Evolutionary conservation across 257 asterid species (phyloP), one percentile per base, ranked within the genome.

Genomic region (Linaria vulgaris): DNA sequence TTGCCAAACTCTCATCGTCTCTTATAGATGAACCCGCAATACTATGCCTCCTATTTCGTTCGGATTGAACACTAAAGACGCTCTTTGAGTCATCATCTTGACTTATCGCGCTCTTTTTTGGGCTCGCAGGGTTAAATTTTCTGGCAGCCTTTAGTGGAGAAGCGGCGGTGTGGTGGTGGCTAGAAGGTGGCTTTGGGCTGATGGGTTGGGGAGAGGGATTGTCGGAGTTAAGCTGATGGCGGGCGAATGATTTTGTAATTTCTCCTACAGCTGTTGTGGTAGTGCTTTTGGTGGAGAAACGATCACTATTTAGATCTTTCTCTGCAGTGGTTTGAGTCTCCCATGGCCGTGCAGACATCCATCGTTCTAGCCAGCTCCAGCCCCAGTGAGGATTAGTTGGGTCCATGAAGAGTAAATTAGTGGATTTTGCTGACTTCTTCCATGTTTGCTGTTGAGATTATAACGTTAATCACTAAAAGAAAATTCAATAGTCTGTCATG

Each of bases 311-410:
- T 3, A 46, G 71, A 67, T 82, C 96, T 74, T 86, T 84, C 57
- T 89, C 96, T 45, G 66, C 67, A 8, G 41, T 34, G 41, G 11
- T 34, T 39, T 74, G 85, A 27, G 78, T 47, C 59, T 88, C 96
- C 83, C 76, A 84, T 45, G 96, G 91, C 20, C 80, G 84, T 52
- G 88, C 80, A n/a, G 97, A 95, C 88, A 83, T 83, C 90, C 90
- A 87, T 13, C 97, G 86, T 69, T 94, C 99, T 56, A 90, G 50
- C 97, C 99, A 94, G 83, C 99, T 94, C 99, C 99, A 94, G 1
- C 97, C 99, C 97, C 99, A 90, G 37, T 90, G 96, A 55, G 96
- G 97, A 75, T 94, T 94, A 9, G 95, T 87, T 0, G 95, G 99
- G 73, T 94, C 99, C 94, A 88, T 90, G 78, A 90, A 94, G 47